Evolutionary conservation across 306 rosid genomes (phyloP).

Genomic region (Abrus precatorius): DNA sequence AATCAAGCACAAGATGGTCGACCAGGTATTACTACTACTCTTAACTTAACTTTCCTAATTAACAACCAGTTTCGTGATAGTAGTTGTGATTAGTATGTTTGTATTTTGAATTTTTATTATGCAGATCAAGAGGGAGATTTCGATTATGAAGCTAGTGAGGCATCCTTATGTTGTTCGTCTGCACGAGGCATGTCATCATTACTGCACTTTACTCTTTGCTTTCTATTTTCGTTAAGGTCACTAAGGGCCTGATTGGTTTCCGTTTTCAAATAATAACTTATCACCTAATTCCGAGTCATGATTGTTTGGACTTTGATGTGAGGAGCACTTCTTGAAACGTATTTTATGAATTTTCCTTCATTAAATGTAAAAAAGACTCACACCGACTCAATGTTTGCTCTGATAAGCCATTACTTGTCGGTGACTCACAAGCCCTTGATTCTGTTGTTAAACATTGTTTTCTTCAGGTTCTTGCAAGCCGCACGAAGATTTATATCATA

Average conservation of each 20-base stretch:
- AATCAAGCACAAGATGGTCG: conserved; percentile 94
- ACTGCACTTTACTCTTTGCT: neutral
- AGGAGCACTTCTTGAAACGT: neutral
- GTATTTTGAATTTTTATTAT: conserved; percentile 13
- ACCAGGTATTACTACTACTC: conserved; percentile 43
- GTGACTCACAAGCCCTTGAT: neutral
- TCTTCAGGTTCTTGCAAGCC: conserved; percentile 85
- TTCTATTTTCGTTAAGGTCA: neutral
- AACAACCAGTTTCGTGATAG: neutral
- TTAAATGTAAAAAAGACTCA: neutral
- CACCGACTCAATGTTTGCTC: neutral
- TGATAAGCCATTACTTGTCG: neutral
- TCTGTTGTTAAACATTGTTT: conserved; percentile 43
- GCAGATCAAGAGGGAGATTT: conserved; percentile 95
- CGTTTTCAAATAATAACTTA: neutral
- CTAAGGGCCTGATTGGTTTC: conserved; percentile 8
- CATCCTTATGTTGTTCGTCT: conserved; percentile 91
- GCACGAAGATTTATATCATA: conserved; percentile 88
- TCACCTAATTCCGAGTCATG: conserved; percentile 10
- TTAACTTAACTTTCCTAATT: conserved; percentile 3
- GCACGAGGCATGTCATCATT: conserved; percentile 68
- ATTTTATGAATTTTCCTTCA: conserved; percentile 14
- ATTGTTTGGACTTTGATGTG: conserved; percentile 10
- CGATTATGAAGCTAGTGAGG: conserved; percentile 91
- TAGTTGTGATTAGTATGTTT: neutral